These are phyloP conservation scores for Carex myosuroides DNA, from an alignment of 176 grass and related monocot genomes.

Conservation along the genomic window DNA sequence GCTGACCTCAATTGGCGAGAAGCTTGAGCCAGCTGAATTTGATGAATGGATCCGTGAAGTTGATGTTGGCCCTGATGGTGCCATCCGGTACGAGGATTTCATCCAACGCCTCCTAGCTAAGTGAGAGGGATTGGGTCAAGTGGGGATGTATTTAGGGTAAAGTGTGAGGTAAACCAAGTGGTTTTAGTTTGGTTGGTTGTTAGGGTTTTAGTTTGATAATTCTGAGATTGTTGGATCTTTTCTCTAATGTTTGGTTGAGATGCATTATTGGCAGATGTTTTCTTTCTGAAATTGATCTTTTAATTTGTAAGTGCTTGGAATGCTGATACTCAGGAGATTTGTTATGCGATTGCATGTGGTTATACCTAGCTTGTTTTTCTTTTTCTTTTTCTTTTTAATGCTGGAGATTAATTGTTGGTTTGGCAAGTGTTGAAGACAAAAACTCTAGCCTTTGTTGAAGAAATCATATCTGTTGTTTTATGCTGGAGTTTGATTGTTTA, in stretches of 20 bases:
- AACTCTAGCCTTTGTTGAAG: not conserved
- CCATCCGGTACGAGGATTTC: conserved; percentile 28
- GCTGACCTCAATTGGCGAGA: conserved; percentile 28
- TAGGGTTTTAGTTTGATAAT: not conserved
- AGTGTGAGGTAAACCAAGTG: not conserved
- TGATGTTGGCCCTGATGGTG: conserved; percentile 20
- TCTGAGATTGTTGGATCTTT: not conserved
- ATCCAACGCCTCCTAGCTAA: conserved; percentile 29
- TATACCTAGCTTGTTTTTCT: not conserved
- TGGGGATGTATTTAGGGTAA: conserved; percentile 6
- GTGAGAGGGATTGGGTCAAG: not conserved
- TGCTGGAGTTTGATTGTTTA: not conserved
- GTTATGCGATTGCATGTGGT: not conserved
- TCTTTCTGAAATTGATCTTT: not conserved
- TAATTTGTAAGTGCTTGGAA: conserved; percentile 3
- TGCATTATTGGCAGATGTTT: not conserved
- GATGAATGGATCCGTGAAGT: conserved; percentile 35
- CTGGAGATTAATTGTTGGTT: not conserved
- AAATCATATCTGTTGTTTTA: not conserved
- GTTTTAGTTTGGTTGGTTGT: not conserved
- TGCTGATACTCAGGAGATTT: not conserved
- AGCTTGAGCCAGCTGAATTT: conserved; percentile 29
- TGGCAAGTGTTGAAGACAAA: not conserved
- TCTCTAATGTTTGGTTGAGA: not conserved
- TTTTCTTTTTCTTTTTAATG: not conserved